Base-by-base conservation (phyloP, 2,329 filamentous ascomycete species). In the Aspergillus sp. region DNA sequence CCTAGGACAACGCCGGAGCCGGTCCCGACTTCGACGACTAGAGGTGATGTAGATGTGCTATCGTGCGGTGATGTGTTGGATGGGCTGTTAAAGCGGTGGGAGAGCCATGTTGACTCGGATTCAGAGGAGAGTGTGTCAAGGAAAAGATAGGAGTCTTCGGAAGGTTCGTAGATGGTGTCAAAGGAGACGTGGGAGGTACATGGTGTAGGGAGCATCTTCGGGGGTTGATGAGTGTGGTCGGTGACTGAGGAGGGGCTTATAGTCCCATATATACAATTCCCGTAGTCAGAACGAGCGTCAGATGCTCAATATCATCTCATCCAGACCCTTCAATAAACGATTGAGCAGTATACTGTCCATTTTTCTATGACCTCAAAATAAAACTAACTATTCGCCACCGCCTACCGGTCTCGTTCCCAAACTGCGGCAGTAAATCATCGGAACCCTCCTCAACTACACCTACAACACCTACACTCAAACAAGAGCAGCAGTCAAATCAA, bases 1-100 rank as follows among this genome's bases (percentile, higher is more conserved):
- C 85, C 88, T 37, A 97, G 77, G n/a, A 98, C 87, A 9, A 98
- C 86, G 50, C 93, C 93, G 0, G 91, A 97, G 47, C 93, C 93
- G 0, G 88, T 85, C 48, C 93, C 93, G 53, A 96, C 76, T 72
- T 98, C 93, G 53, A 95, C 75, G 25, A 95, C 75, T 1, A 95
- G 69, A 0, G 85, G 82, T 53, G 33, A 47, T 43, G 46, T 41
- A n/a, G 48, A 25, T 39, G 17, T n/a, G 58, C 51, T 49, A 35
- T 35, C n/a, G 7, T 9, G 3, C 33, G 33, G 4, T 17, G 37
- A 5, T 39, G 7, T 4, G 10, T 19, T 12, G 4, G 17, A 6
- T 39, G n/a, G 7, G 10, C 19, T 39, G 37, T 12, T 39, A 63
- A 95, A 94, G 39, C 80, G 80, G 4, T 69, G 49, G 15, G 75